Base-by-base conservation (phyloP, 2,329 filamentous ascomycete species). In the Epichloe gansuensis region DNA sequence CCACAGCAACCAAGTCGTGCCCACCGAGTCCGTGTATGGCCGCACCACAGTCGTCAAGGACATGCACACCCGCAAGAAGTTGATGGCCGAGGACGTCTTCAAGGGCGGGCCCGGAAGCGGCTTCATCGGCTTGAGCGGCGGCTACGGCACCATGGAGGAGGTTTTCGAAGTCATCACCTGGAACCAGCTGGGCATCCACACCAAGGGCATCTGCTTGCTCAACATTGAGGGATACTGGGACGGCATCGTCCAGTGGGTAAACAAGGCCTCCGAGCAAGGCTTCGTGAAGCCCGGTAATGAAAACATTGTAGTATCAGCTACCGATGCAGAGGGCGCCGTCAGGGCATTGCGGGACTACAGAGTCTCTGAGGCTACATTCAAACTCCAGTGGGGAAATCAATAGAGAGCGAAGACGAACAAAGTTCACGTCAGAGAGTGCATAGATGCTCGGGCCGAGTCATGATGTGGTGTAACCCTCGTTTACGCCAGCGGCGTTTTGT, bases 101-200 rank as follows among this genome's bases (percentile, higher is more conserved):
- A 78, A 81, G 21, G 89, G 89, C 28, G 91, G 86, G 0, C 82
- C 84, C 0, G 91, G 91, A 1, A 85, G 82, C 53, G 91, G 91
- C 12, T 98, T 98, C 71, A 82, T 98, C 42, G 90, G 90, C 31
- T 73, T 98, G 54, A 82, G 80, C 52, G 91, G 91, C 44, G 93
- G 93, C 0, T 98, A 91, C 68, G 93, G 93, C 21, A 98, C 93
- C 2, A 78, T 97, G 66, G 93, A 98, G 73, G 93, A 98, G 76
- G 77, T 98, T 65, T 90, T 95, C 69, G 88, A 94, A 72, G 82
- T 88, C 2, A 83, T 83, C 28, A 94, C 88, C 11, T 98, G 93
- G 91, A 97, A 96, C 69, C 93, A 97, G 72, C 72, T 98, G 48
- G 91, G 93, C 1, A 97, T 98, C 59, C 93, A 97, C 70, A 77